Percentiles rank a stretch among this genome's conserved stretches.
Evolutionary conservation across 106 monocot species (phyloP).

Genomic region (Dendrobium nobile): DNA sequence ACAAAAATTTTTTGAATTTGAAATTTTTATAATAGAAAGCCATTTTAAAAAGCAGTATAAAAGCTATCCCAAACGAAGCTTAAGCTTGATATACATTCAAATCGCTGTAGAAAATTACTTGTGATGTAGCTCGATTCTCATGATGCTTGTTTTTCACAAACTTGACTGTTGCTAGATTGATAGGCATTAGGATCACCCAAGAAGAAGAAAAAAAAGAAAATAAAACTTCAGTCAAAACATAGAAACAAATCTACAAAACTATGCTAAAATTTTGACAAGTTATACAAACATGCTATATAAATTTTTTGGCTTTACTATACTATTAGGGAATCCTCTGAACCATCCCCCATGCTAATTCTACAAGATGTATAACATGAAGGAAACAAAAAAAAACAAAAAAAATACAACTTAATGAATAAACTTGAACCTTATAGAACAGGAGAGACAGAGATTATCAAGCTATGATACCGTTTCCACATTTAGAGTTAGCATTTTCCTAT

Average conservation of each 20-base stretch:
- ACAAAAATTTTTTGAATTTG: no score
- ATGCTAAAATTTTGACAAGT: not conserved
- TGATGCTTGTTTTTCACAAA: no score
- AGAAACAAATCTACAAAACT: not conserved
- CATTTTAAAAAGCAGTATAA: no score
- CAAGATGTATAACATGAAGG: not conserved
- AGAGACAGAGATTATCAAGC: not conserved
- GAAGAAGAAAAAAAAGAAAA: no score
- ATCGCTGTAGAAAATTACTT: no score
- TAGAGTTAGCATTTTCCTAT: constrained; percentile 24
- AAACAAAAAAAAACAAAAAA: not conserved
- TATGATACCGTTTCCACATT: constrained; percentile 25
- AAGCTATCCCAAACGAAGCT: no score
- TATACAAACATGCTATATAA: not conserved
- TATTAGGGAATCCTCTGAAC: not conserved
- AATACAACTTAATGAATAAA: not conserved
- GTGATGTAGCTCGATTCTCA: no score
- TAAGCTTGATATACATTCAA: no score
- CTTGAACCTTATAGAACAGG: not conserved
- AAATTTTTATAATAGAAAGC: no score
- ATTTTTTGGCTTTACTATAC: not conserved
- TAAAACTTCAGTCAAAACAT: not conserved
- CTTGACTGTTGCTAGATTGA: no score
- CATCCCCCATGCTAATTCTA: not conserved
- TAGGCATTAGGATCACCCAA: no score